Evolutionary conservation across 164 flowering plant genomes (phyloP).

Genomic region (Pachysandra terminalis): DNA sequence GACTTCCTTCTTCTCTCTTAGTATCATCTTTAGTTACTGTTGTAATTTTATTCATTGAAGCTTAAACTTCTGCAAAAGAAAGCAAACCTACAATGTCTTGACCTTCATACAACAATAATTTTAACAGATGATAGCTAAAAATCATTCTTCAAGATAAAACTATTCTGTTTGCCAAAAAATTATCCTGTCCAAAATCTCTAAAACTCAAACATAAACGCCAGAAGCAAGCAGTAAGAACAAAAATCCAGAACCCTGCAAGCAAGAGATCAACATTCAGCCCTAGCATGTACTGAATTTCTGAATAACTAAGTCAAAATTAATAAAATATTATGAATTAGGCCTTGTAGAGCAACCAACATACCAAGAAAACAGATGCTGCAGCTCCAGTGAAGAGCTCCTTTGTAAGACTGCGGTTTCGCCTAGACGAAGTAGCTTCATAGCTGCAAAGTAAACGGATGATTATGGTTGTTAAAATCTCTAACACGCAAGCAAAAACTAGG

Average conservation of each 20-base stretch:
- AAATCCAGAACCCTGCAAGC: slow-evolving; percentile 38
- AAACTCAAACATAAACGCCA: slow-evolving; percentile 32
- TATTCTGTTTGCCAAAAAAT: neutral
- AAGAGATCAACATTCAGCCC: neutral
- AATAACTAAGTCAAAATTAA: neutral
- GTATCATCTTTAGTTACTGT: too few species aligned
- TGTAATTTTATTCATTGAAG: too few species aligned
- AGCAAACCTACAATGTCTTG: too few species aligned
- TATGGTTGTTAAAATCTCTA: neutral
- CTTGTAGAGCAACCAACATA: slow-evolving; percentile 16
- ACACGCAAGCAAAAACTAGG: neutral
- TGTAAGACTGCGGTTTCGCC: slow-evolving; percentile 57
- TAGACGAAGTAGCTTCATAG: slow-evolving; percentile 85
- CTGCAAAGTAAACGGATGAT: slow-evolving; percentile 35
- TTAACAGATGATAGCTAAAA: too few species aligned
- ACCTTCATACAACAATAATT: neutral
- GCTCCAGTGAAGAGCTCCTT: slow-evolving; percentile 79
- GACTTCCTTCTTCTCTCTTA: too few species aligned
- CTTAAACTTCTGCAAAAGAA: too few species aligned
- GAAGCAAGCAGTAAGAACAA: slow-evolving; percentile 31
- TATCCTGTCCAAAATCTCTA: neutral
- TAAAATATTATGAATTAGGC: neutral
- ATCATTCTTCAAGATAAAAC: neutral
- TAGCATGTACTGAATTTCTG: neutral
- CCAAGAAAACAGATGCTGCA: slow-evolving; percentile 89